Conservation (phyloP, 164 flowering plant genomes). For the Vitis labrusca region DNA sequence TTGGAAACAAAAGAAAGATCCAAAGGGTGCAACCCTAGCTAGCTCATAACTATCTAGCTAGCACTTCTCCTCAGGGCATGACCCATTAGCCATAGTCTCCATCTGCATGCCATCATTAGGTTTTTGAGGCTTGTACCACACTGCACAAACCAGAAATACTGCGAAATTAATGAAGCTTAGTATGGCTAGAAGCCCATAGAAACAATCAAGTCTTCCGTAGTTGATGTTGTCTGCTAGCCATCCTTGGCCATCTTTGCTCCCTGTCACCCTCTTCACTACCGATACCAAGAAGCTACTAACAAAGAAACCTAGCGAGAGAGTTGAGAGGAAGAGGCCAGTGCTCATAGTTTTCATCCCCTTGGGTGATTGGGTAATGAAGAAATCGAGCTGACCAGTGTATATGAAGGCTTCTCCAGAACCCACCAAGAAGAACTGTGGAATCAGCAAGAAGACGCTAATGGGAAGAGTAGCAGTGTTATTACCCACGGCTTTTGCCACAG, state of each 20-base stretch:
- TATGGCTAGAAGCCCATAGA: conserved; percentile 64
- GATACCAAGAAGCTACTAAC: conserved; percentile 81
- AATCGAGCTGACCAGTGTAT: conserved; percentile 95
- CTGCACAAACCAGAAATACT: conserved; percentile 52
- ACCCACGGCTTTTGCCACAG: conserved; percentile 47
- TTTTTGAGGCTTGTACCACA: conserved; percentile 54
- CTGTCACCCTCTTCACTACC: conserved; percentile 61
- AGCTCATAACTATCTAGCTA: conserved; percentile 2
- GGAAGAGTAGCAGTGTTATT: conserved; percentile 40
- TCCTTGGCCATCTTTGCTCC: conserved; percentile 37
- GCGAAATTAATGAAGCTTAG: conserved; percentile 62
- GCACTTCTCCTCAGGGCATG: conserved; percentile 28
- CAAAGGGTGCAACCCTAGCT: too few species aligned
- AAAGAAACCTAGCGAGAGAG: conserved; percentile 90
- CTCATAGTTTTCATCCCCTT: conserved; percentile 98
- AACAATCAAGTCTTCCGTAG: conserved; percentile 69
- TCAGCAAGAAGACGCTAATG: conserved; percentile 62
- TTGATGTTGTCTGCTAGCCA: conserved; percentile 81
- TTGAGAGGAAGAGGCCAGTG: conserved; percentile 93
- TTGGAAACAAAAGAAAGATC: too few species aligned
- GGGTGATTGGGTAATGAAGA: conserved; percentile 94
- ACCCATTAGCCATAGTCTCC: conserved; percentile 21
- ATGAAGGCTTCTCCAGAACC: conserved; percentile 96
- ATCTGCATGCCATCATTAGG: conserved; percentile 27
- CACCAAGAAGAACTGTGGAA: conserved; percentile 90